These are phyloP conservation scores for Fistulinella prunicolor DNA, from an alignment of 768 basidiomycete species.

Conservation along the genomic window DNA sequence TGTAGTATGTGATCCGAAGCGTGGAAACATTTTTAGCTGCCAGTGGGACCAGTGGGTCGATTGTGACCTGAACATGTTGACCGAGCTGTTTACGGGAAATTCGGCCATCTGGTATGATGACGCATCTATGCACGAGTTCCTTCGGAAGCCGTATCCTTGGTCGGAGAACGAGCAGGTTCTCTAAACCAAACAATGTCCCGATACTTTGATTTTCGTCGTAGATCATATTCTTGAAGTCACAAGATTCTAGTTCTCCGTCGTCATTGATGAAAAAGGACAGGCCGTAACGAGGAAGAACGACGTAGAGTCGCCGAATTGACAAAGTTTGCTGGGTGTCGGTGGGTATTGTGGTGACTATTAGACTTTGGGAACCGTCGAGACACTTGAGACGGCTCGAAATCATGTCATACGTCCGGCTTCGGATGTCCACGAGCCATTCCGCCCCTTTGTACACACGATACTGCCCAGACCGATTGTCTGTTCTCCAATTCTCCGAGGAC, in stretches of 20 bases:
- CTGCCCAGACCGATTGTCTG: not conserved
- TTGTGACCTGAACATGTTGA: not conserved
- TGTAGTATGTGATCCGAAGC: not conserved
- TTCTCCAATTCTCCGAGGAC: conserved; percentile 7
- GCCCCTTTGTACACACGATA: not conserved
- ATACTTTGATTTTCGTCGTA: not conserved
- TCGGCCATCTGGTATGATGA: conserved; percentile 31
- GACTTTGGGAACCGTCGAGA: conserved; percentile 3
- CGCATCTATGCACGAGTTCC: not conserved
- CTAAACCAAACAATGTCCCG: not conserved
- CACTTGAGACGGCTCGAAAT: conserved; percentile 8
- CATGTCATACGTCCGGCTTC: conserved; percentile 19
- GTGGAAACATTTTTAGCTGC: not conserved
- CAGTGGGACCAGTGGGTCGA: not conserved
- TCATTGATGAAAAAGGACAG: not conserved
- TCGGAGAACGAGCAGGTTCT: not conserved
- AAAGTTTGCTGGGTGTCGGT: not conserved
- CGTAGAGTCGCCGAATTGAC: not conserved
- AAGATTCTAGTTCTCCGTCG: not conserved
- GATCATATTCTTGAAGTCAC: not conserved
- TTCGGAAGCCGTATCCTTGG: not conserved
- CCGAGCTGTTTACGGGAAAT: not conserved
- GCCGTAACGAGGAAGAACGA: not conserved
- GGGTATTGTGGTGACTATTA: conserved; percentile 10
- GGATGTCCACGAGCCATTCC: conserved; percentile 17